Base-by-base conservation (phyloP, 1,139 yeast genomes). In the Candida sanyaensis region DNA sequence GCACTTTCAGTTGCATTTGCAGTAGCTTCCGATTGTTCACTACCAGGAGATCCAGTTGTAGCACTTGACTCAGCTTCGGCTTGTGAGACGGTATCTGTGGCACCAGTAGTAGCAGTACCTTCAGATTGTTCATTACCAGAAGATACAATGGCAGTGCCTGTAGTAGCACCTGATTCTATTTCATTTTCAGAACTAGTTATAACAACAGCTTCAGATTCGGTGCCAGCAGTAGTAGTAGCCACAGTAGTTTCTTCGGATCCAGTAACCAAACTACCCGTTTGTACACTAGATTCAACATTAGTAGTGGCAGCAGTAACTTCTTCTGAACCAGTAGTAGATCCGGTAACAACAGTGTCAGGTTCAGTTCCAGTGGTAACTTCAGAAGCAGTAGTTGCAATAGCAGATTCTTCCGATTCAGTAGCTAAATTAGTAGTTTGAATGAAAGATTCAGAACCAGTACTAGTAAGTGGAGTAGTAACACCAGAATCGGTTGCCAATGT, bases 341-440 rank as follows among this genome's bases (percentile, higher is more conserved):
- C 41, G 31, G 46, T 27, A 44, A 45, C 37, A 30, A 45, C 23
- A 37, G 46, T 27, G 11, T 12, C 44, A 11, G 48, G 6, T 37
- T 32, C 30, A 29, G 34, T 21, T 11, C 30, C 37, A 40, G 34
- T 30, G 24, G 46, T 30, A n/a, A 12, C 40, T 21, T 23, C 28
- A 30, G 47, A 9, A 17, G 23, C 39, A 11, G 42, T 33, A 36
- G 17, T 26, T 9, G 44, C 13, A 23, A 37, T 21, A 13, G 45
- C 31, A 29, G 27, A 24, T 26, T 8, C 44, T n/a, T 13, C 32
- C 2, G 44, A 23, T 30, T 10, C 32, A 30, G 32, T 30, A 30
- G 32, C 6, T 2, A n/a, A 30, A 37, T 21, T 24, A 7, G 27
- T 26, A 10, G 42, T 38, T 21, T 29, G 9, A 10, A 13, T 6